Conservation (phyloP, 768 basidiomycete species). For the Termitomyces sp. region DNA sequence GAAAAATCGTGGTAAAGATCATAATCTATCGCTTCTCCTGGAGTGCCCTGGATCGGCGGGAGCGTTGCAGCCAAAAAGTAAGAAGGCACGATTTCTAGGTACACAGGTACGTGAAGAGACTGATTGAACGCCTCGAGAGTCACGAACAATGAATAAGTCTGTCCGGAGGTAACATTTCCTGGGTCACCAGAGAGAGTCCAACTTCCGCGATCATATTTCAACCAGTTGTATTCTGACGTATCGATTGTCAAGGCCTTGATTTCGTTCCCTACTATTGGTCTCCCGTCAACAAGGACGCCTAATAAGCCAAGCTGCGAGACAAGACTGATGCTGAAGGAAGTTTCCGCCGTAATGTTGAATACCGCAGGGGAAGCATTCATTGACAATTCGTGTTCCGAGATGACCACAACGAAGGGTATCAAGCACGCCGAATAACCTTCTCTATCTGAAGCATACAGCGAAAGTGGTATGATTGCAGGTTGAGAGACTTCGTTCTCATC, state of each 20-base stretch:
- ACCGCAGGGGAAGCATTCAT: constrained; percentile 47
- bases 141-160: constrained; percentile 47
- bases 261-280: constrained; percentile 52
- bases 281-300: constrained; percentile 61
- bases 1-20: constrained; percentile 54
- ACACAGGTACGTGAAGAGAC: constrained; percentile 56
- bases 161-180: constrained; percentile 37
- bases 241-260: constrained; percentile 58
- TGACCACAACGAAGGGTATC: constrained; percentile 60
- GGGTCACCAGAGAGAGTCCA: constrained; percentile 63
- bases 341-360: constrained; percentile 66
- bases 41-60: constrained; percentile 51
- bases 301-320: constrained; percentile 54
- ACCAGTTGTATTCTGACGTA: constrained; percentile 54
- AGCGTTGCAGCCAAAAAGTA: constrained; percentile 62
- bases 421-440: constrained; percentile 63
- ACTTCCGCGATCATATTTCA: constrained; percentile 53
- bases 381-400: constrained; percentile 69
- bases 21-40: constrained; percentile 49
- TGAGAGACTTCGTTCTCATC: constrained; percentile 30
- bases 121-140: constrained; percentile 64
- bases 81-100: constrained; percentile 65
- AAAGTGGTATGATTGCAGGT: constrained; percentile 44
- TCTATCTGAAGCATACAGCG: constrained; percentile 67
- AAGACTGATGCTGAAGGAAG: constrained; percentile 48